Conservation (phyloP, 75 land plant genomes). For the Selaginella moellendorffii region DNA sequence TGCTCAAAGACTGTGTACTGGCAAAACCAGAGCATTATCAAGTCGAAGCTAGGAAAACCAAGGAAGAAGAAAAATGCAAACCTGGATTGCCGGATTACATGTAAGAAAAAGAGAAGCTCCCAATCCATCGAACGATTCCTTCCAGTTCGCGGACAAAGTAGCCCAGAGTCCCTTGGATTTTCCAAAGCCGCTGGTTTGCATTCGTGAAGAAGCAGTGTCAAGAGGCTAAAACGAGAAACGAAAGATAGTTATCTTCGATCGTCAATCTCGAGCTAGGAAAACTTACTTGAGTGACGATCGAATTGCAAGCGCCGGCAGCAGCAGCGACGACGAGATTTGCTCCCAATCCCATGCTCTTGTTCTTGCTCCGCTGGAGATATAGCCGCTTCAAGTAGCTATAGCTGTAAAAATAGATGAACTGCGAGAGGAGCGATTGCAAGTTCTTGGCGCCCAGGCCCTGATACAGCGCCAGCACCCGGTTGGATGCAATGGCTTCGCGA, state of each 20-base stretch:
- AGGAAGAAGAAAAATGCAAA: no score
- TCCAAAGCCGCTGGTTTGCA: conserved; percentile 90
- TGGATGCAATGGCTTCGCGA: conserved; percentile 44
- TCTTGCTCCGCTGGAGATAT: conserved; percentile 41
- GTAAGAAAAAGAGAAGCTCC: conserved; percentile 79
- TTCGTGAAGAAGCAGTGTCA: conserved; percentile 78
- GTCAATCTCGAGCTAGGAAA: no score
- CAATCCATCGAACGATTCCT: conserved; percentile 66
- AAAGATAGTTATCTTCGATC: neutral
- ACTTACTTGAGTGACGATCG: conserved; percentile 62
- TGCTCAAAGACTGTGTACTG: conserved; percentile 98
- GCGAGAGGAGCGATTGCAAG: conserved; percentile 65
- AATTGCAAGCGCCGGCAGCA: conserved; percentile 80
- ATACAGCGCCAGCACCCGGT: conserved; percentile 51
- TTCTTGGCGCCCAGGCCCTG: conserved; percentile 87
- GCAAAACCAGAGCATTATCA: no score
- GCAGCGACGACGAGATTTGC: conserved; percentile 73
- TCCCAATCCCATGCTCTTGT: conserved; percentile 48
- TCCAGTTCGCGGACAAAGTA: conserved; percentile 50
- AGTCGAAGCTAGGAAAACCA: no score
- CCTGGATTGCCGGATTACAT: conserved; percentile 55
- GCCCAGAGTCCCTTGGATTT: conserved; percentile 66
- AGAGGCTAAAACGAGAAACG: conserved; percentile 54
- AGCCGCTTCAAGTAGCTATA: conserved; percentile 59
- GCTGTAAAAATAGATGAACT: conserved; percentile 75